Conservation (phyloP, 768 basidiomycete species). For the Suillus alpinus region DNA sequence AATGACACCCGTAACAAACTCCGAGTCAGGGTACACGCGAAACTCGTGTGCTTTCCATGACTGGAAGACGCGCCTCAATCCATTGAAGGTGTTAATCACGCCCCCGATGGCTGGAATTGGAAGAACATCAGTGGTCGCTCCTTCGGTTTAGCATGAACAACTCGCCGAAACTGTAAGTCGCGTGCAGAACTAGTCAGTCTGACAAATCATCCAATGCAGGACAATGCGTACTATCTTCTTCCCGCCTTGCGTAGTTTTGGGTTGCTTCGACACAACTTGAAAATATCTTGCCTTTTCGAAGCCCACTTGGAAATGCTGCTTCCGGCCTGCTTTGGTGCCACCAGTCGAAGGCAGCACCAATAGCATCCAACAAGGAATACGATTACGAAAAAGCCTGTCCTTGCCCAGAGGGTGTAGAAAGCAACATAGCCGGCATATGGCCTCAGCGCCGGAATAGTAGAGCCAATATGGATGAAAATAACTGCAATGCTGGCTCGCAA, state of each 20-base stretch:
- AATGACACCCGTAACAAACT: rapidly evolving
- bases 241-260: background rate
- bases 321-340: background rate
- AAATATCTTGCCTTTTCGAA: background rate
- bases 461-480: background rate
- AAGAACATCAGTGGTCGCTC: background rate
- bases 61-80: background rate
- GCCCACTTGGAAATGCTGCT: background rate
- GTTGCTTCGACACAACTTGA: background rate
- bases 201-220: background rate
- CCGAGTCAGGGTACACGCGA: too few relatives aligned
- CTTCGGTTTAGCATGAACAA: background rate
- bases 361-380: background rate
- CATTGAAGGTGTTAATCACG: too few relatives aligned
- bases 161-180: background rate
- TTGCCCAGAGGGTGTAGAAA: background rate
- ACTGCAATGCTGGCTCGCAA: background rate
- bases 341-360: background rate
- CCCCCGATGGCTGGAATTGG: background rate
- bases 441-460: background rate
- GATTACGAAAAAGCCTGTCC: background rate
- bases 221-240: background rate
- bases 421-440: background rate
- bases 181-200: background rate
- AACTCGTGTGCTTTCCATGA: too few relatives aligned